Conservation (phyloP, 805 yeast genomes). For the Nakazawaea sp. region DNA sequence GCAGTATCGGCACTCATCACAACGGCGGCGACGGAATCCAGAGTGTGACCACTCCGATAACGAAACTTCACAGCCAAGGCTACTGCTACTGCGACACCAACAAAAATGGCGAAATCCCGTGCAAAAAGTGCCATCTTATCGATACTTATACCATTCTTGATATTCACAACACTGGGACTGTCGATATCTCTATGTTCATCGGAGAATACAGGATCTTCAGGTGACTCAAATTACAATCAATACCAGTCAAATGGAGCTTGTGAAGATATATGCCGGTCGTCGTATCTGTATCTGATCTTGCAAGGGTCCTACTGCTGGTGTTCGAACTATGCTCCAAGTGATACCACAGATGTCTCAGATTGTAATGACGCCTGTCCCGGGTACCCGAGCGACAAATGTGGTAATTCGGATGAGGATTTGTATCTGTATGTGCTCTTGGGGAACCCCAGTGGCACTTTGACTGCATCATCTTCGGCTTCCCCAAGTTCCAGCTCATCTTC, state of each 20-base stretch:
- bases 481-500: slow-evolving; percentile 11
- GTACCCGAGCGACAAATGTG: slow-evolving; percentile 35
- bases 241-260: slow-evolving; percentile 49
- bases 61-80: too few species aligned
- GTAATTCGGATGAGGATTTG: slow-evolving; percentile 31
- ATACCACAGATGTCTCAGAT: slow-evolving; percentile 1
- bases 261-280: slow-evolving; percentile 32
- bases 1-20: too few species aligned
- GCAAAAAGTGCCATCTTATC: too few species aligned
- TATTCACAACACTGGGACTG: not conserved
- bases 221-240: slow-evolving; percentile 13
- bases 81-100: too few species aligned
- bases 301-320: slow-evolving; percentile 56
- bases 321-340: slow-evolving; percentile 39
- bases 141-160: too few species aligned
- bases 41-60: too few species aligned
- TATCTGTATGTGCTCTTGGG: slow-evolving; percentile 46
- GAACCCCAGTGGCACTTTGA: slow-evolving; percentile 16
- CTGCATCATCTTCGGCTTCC: slow-evolving; percentile 11
- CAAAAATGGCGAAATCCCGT: too few species aligned
- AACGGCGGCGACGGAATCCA: too few species aligned
- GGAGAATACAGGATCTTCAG: slow-evolving; percentile 29
- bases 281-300: slow-evolving; percentile 46
- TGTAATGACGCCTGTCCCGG: slow-evolving; percentile 34
- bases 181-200: slow-evolving; percentile 17